phyloP scores from a whole-genome alignment of 768 basidiomycete genomes.

The Hericium erinaceus region DNA sequence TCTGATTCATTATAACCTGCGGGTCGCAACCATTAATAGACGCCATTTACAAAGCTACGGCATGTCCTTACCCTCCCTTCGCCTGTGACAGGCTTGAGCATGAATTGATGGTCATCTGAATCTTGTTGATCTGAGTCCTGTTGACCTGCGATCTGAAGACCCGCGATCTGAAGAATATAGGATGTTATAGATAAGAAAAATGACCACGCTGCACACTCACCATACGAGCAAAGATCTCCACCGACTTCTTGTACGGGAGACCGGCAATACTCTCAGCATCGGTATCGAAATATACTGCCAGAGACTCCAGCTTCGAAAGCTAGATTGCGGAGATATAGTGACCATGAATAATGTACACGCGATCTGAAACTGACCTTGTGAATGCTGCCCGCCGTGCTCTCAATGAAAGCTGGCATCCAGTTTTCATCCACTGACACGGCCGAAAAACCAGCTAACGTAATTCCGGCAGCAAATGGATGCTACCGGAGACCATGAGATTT shows the following conservation, averaged over 20 bases:
- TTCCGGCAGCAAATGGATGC: conserved; percentile 91
- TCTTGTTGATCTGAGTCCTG: conserved; percentile 46
- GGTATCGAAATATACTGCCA: conserved; percentile 93
- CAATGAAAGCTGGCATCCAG: conserved; percentile 90
- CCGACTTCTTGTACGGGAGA: conserved; percentile 50
- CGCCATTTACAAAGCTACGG: not conserved
- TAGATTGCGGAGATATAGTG: conserved; percentile 21
- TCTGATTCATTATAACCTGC: conserved; percentile 78
- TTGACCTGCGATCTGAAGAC: not conserved
- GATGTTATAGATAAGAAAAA: not conserved
- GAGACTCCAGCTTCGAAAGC: conserved; percentile 79
- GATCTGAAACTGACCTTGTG: conserved; percentile 58
- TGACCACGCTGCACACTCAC: conserved; percentile 26
- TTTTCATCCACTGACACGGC: conserved; percentile 81
- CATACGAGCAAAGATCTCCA: conserved; percentile 66
- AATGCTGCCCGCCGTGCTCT: conserved; percentile 76
- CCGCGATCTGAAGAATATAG: not conserved
- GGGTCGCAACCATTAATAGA: not conserved
- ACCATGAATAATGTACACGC: not conserved
- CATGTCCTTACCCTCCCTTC: conserved; percentile 66
- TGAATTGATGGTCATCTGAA: conserved; percentile 75
- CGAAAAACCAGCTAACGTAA: conserved; percentile 82
- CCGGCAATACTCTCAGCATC: conserved; percentile 76
- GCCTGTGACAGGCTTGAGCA: conserved; percentile 91
- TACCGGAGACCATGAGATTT: conserved; percentile 22